A percentile compares a stretch with the other conserved stretches of the same genome.
These are phyloP conservation scores for Endothia cerciana DNA, from an alignment of 2,329 filamentous ascomycete genomes.

Conservation along the genomic window DNA sequence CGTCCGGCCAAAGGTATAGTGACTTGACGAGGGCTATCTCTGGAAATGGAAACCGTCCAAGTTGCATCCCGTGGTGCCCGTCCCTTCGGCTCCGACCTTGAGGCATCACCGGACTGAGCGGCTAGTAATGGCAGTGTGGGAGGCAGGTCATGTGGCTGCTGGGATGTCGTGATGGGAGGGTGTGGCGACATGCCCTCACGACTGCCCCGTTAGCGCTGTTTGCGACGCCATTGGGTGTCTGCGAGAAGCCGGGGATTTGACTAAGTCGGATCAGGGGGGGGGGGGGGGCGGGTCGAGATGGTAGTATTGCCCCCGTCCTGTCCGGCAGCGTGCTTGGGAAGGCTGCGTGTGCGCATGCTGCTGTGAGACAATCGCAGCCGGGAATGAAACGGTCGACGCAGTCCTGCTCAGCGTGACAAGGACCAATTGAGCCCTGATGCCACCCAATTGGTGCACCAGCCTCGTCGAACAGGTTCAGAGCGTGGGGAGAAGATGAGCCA, in stretches of 20 bases:
- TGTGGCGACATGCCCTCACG: conserved; percentile 25
- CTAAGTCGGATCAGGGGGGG: not conserved
- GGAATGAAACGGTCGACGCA: not conserved
- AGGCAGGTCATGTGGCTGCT: conserved; percentile 26
- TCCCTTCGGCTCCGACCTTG: not conserved
- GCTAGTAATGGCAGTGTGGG: conserved; percentile 18
- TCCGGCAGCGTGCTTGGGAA: not conserved
- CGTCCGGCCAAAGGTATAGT: not conserved
- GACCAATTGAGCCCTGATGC: not conserved
- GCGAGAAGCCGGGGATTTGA: not conserved
- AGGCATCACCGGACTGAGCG: conserved; percentile 22
- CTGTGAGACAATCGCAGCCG: not conserved
- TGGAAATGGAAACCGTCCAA: not conserved
- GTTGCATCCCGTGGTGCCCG: not conserved
- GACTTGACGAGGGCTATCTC: not conserved
- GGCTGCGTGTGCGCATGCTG: not conserved
- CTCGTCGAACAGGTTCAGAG: not conserved
- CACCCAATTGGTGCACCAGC: not conserved
- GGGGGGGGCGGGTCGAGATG: not conserved
- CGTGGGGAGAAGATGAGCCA: not conserved
- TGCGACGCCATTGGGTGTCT: conserved; percentile 24
- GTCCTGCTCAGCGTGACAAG: not conserved
- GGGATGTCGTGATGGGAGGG: conserved; percentile 19
- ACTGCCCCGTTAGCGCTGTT: conserved; percentile 22
- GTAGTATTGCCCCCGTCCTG: not conserved